Evolutionary conservation across 2,329 filamentous ascomycete species (phyloP), one percentile per base, ranked within the genome.

Genomic region (Trichoderma aggressivum): DNA sequence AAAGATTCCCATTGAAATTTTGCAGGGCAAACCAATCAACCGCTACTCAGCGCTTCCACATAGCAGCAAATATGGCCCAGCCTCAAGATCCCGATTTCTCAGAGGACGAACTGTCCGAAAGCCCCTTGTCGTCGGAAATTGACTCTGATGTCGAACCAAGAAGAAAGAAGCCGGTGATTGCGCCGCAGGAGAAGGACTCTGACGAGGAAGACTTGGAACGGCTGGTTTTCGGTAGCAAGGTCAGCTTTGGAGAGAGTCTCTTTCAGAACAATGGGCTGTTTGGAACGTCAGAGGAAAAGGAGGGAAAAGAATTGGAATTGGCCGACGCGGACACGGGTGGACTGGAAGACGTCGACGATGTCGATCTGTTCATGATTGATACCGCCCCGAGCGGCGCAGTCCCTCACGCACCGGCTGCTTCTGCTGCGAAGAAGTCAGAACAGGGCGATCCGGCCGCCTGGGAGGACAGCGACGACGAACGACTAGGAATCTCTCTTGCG

Each of bases 401-500:
- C 24, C 77, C 82, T 32, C 76, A 80, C 12, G 67, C 75, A 11
- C 70, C 78, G 7, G 78, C 81, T 43, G 65, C 77, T 21, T 39
- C 74, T 55, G 74, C 76, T 24, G 72, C 76, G 28, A 75, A 71
- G 7, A 74, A 76, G 24, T 62, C 69, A 14, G 71, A 74, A 16
- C 74, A 77, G 18, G 76, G 74, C 60, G 83, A 86, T 55, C 84
- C 84, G 24, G 86, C 91, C 3, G 92, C 90, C 1, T 99, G 96
- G 96, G 90, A 94, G 75, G 96, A 99, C 79, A 98, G 94, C 80
- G 96, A 99, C 77, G 96, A 99, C 78, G 96, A 98, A 78, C 88
- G 93, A 68, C 84, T 98, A 73, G 88, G 90, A 7, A 87, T 99
- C 62, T 98, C 95, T 16, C 86, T 99, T 50, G 92, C 93, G 4